Base-by-base conservation (phyloP, 257 asterid genomes). In the Solanum phureja region DNA sequence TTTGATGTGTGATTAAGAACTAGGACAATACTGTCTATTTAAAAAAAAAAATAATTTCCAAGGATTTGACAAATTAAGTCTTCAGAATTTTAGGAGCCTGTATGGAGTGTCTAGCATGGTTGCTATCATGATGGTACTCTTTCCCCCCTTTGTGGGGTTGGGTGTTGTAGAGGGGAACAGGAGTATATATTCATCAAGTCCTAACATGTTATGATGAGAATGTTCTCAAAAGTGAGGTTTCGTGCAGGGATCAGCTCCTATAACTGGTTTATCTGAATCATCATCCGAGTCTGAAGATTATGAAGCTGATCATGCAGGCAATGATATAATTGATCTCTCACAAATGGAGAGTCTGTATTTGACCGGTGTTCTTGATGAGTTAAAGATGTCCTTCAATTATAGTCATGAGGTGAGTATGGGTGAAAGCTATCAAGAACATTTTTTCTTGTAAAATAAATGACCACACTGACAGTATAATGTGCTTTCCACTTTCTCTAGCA, bases 301-400 rank as follows among this genome's bases (percentile, higher is more conserved):
- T 87, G 98, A 94, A 88, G 86, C 31, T 58, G 91, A 87, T 66
- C 88, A 23, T 79, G 69, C 29, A 74, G 92, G 91, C 86, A 91
- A 90, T 83, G 94, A 93, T 77, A 60, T 87, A 31, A 68, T 92
- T 74, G 95, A 95, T 87, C 86, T 90, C 58, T 91, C 97, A 52
- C 89, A 37, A 89, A 40, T 75, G 49, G 99, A 97, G 91, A 91
- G 90, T 38, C 87, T 97, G 58, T 94, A 92, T 89, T 89, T 97
- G 90, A 95, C 95, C 71, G 99, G 99, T 68, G 90, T 90, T 86
- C 95, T 97, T 87, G 99, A 97, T 85, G 99, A 95, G 92, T 92
- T 97, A 89, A 97, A 94, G 92, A 92, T 97, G 88, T 86, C 93
- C 91, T 93, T 97, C 93, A 92, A 94, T 91, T 97, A 95, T 89